Evolutionary conservation across 192 early-diverging fungal genomes (phyloP).

Genomic region (Coemansia sp.): DNA sequence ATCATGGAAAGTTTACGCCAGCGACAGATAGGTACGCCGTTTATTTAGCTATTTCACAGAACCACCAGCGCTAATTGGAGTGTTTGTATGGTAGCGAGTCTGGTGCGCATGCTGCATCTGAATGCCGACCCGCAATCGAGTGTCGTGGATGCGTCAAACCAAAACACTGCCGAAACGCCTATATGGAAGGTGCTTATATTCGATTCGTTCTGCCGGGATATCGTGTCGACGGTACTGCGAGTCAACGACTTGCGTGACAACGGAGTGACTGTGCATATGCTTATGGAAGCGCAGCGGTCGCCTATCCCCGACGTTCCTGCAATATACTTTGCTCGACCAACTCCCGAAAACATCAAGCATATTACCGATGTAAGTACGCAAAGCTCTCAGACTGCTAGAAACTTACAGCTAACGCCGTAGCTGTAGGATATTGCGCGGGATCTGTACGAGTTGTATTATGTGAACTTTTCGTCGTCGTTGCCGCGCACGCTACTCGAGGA

Average conservation of each 20-base stretch:
- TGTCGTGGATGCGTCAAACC: background rate
- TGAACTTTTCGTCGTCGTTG: constrained; percentile 90
- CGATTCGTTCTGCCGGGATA: constrained; percentile 87
- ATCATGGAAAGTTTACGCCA: constrained; percentile 54
- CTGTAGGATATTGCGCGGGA: constrained; percentile 73
- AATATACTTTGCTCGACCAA: constrained; percentile 93
- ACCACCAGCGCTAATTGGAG: too few relatives aligned
- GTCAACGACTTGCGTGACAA: constrained; percentile 94
- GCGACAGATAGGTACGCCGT: constrained; percentile 60
- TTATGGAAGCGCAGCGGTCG: constrained; percentile 75
- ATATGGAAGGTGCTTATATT: constrained; percentile 98
- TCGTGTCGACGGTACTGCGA: constrained; percentile 95
- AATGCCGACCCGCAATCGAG: constrained; percentile 59
- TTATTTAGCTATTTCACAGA: background rate
- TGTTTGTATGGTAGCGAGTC: constrained; percentile 60
- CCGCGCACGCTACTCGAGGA: constrained; percentile 90
- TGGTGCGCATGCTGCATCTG: constrained; percentile 82
- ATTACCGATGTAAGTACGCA: constrained; percentile 71
- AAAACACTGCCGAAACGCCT: constrained; percentile 35
- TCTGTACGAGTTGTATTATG: constrained; percentile 93
- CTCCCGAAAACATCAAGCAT: constrained; percentile 75
- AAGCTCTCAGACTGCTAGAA: background rate
- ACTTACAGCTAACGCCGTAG: background rate
- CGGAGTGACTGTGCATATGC: constrained; percentile 98
- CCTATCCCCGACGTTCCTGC: constrained; percentile 95